Conservation (phyloP, 768 basidiomycete species). For the Chlorophyllum brunneum region DNA sequence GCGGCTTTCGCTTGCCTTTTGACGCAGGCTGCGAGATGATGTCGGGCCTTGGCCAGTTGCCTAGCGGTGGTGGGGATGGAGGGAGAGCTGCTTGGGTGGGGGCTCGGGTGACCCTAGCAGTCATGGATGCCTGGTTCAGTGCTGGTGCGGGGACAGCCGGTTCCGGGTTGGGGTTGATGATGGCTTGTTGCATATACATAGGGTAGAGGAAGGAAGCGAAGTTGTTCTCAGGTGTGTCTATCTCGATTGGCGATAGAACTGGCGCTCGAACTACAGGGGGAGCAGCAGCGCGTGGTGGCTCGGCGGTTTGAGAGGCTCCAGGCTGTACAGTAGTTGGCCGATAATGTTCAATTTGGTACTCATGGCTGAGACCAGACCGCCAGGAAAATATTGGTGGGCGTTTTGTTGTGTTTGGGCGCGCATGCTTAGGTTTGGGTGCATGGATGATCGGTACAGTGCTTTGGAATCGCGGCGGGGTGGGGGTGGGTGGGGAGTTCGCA, state of each 20-base stretch:
- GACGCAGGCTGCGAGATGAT: slow-evolving; percentile 26
- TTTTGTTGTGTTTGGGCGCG: slow-evolving; percentile 15
- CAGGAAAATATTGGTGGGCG: slow-evolving; percentile 33
- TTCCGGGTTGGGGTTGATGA: slow-evolving; percentile 20
- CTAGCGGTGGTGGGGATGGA: slow-evolving; percentile 41
- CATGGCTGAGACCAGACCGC: slow-evolving; percentile 34
- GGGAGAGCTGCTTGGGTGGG: slow-evolving; percentile 19
- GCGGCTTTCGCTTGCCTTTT: slow-evolving; percentile 26
- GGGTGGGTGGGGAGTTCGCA: slow-evolving; percentile 30
- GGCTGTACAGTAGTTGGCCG: slow-evolving; percentile 19
- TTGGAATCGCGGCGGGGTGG: slow-evolving; percentile 29
- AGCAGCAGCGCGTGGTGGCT: slow-evolving; percentile 3
- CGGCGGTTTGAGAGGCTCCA: background rate
- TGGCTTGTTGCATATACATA: slow-evolving; percentile 18
- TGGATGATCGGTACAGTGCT: slow-evolving; percentile 36
- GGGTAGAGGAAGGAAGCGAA: slow-evolving; percentile 29
- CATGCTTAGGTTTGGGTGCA: slow-evolving; percentile 40
- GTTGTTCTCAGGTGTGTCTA: background rate
- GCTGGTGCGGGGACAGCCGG: slow-evolving; percentile 21
- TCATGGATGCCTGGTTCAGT: slow-evolving; percentile 16
- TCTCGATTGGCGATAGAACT: background rate
- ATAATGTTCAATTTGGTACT: slow-evolving; percentile 49
- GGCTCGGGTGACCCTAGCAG: slow-evolving; percentile 13
- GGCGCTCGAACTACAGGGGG: slow-evolving; percentile 3
- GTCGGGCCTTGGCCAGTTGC: slow-evolving; percentile 52